These are phyloP conservation scores for Fusarium domesticum DNA, from an alignment of 2,329 filamentous ascomycete genomes.

Conservation along the genomic window DNA sequence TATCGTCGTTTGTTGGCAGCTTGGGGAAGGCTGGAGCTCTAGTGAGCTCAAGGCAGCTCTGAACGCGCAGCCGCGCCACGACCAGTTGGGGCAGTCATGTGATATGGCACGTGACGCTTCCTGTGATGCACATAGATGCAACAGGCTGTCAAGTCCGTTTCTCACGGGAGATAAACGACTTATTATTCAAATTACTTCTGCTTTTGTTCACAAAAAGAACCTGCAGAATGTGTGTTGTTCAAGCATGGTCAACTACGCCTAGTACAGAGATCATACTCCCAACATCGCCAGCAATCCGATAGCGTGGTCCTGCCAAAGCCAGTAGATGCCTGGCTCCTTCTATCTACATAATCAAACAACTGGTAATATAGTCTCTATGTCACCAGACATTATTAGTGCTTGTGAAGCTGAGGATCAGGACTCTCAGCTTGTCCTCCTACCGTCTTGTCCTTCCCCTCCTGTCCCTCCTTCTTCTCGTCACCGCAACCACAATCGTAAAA, in stretches of 20 bases:
- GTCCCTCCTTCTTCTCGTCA: conserved; percentile 45
- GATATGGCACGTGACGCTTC: conserved; percentile 16
- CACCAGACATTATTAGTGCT: conserved; percentile 9
- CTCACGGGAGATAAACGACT: too few species aligned
- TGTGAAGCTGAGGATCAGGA: conserved; percentile 20
- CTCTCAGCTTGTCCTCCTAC: conserved; percentile 19
- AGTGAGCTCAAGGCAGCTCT: conserved; percentile 47
- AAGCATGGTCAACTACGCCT: not conserved
- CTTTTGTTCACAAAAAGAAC: too few species aligned
- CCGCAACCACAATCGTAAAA: conserved; percentile 71
- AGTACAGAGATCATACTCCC: conserved; percentile 7
- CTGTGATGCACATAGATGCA: not conserved
- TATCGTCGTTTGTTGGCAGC: conserved; percentile 25
- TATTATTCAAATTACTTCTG: too few species aligned
- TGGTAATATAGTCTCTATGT: conserved; percentile 7
- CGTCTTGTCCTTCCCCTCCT: conserved; percentile 14
- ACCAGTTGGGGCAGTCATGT: conserved; percentile 14
- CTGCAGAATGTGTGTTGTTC: too few species aligned
- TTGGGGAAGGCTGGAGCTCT: conserved; percentile 37
- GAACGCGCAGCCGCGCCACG: conserved; percentile 41
- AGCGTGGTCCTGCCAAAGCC: conserved; percentile 26
- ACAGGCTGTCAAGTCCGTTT: too few species aligned
- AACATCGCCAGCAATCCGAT: conserved; percentile 1
- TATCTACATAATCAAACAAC: conserved; percentile 6
- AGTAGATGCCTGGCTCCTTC: conserved; percentile 2